Conservation (phyloP, 345 rosid genomes). For the Dovyalis caffra region DNA sequence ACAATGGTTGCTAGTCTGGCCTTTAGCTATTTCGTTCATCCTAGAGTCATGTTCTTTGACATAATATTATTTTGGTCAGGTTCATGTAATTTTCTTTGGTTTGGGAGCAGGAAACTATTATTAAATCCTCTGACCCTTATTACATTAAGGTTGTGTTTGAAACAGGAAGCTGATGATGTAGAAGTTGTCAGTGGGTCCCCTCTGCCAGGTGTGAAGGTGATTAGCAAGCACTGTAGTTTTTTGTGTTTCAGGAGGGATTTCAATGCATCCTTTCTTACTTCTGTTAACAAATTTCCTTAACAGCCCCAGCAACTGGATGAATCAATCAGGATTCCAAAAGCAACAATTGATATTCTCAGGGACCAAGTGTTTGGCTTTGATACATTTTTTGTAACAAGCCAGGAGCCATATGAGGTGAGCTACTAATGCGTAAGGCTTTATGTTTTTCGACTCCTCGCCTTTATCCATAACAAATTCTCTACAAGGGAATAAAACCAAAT, state of each 20-base stretch:
- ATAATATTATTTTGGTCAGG: neutral
- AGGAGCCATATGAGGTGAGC: constrained; percentile 95
- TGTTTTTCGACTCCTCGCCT: neutral
- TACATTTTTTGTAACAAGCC: constrained; percentile 90
- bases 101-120: neutral
- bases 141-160: constrained; percentile 26
- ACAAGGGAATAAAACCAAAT: constrained; percentile 6
- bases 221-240: constrained; percentile 23
- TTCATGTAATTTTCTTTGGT: neutral
- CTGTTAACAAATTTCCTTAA: constrained; percentile 25
- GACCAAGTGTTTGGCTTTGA: constrained; percentile 96
- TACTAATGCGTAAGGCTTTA: neutral
- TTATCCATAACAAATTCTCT: constrained; percentile 5
- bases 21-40: neutral
- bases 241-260: constrained; percentile 13
- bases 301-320: constrained; percentile 82
- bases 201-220: constrained; percentile 97
- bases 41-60: neutral
- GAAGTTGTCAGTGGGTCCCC: constrained; percentile 86
- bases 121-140: constrained; percentile 13
- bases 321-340: constrained; percentile 73
- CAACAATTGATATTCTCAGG: constrained; percentile 73
- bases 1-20: no score
- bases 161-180: constrained; percentile 61
- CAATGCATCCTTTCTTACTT: constrained; percentile 18